Evolutionary conservation across 192 early-diverging fungal species (phyloP).

Genomic region (Oehlia diaphana): DNA sequence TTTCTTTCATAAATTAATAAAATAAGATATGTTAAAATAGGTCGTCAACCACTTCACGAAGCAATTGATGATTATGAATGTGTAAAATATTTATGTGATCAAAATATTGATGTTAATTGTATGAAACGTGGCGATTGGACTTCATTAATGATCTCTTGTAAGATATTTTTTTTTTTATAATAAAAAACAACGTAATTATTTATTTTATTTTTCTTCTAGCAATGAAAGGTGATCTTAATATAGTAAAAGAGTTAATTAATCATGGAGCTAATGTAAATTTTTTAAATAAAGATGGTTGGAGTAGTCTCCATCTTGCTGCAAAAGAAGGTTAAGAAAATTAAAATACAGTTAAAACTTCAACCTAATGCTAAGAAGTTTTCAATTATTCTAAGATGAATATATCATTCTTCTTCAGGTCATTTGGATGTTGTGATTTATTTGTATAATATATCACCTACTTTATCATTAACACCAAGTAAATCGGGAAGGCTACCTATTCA

Average conservation of each 20-base stretch:
- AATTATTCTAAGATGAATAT: not conserved
- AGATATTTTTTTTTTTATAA: slow-evolving; percentile 3
- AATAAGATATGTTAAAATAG: slow-evolving; percentile 23
- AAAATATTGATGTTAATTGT: slow-evolving; percentile 42
- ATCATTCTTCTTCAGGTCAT: slow-evolving; percentile 28
- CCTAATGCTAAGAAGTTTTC: no score
- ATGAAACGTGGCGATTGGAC: slow-evolving; percentile 51
- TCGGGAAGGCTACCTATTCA: slow-evolving; percentile 44
- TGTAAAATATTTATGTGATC: slow-evolving; percentile 30
- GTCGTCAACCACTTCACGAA: slow-evolving; percentile 44
- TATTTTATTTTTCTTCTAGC: slow-evolving; percentile 26
- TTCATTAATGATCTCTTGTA: slow-evolving; percentile 44
- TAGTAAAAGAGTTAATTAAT: slow-evolving; percentile 32
- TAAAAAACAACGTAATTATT: not conserved
- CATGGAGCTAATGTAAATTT: slow-evolving; percentile 34
- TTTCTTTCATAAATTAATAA: not conserved
- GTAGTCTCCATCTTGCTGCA: slow-evolving; percentile 45
- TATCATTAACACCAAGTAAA: slow-evolving; percentile 30
- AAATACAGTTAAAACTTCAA: no score
- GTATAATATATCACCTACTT: slow-evolving; percentile 28
- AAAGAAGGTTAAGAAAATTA: slow-evolving; percentile 35
- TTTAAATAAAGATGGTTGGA: slow-evolving; percentile 42
- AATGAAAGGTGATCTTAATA: slow-evolving; percentile 37
- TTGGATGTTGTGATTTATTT: slow-evolving; percentile 32
- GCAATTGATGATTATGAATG: slow-evolving; percentile 37